Percentiles rank a stretch among this genome's conserved stretches.
These are phyloP conservation scores for sunflower (Helianthus annuus) DNA, from an alignment of 129 eudicot species.

Conservation along the genomic window HanXRQr2.0-SUNRISE NC_035446.2:167943871-167944370, in stretches of 20 bases:
- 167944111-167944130: too few species aligned
- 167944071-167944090: too few species aligned
- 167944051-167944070: too few species aligned
- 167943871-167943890: constrained; percentile 16
- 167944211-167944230: too few species aligned
- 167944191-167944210: neutral
- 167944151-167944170: neutral
- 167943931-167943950: constrained; percentile 18
- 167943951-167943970: constrained; percentile 30
- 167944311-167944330: constrained; percentile 26
- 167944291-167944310: constrained; percentile 38
- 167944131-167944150: neutral
- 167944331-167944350: constrained; percentile 34
- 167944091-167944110: too few species aligned
- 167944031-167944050: too few species aligned
- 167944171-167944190: neutral
- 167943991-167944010: constrained; percentile 9
- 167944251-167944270: neutral
- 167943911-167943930: constrained; percentile 17
- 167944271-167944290: constrained; percentile 20
- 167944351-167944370: constrained; percentile 27
- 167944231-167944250: neutral
- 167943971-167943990: constrained; percentile 40
- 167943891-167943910: constrained; percentile 20
- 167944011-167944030: neutral